Conservation (phyloP, 179 eudicot species). For the Dionaea muscipula region DNA sequence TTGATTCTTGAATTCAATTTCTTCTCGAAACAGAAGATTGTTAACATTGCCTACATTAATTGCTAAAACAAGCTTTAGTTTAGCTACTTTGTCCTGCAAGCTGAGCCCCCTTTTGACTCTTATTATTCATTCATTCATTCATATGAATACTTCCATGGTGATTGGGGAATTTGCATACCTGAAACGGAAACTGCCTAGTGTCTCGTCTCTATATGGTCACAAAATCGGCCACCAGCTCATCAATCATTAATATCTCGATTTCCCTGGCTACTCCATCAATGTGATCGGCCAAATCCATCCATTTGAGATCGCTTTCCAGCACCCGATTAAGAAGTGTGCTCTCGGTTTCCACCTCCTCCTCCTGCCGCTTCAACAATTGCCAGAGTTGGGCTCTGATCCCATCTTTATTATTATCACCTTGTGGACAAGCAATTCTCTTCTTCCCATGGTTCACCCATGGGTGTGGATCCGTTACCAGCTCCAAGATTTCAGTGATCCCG, state of each 20-base stretch:
- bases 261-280: slow-evolving; percentile 19
- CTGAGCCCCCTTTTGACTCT: too few relatives aligned
- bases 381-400: slow-evolving; percentile 30
- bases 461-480: slow-evolving; percentile 20
- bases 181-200: too few relatives aligned
- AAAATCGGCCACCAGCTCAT: slow-evolving; percentile 23
- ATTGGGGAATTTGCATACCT: too few relatives aligned
- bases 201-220: neutral
- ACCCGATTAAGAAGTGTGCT: slow-evolving; percentile 5
- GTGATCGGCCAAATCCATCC: slow-evolving; percentile 22
- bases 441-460: slow-evolving; percentile 25
- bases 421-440: slow-evolving; percentile 7
- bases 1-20: too few relatives aligned
- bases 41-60: too few relatives aligned
- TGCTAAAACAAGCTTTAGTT: too few relatives aligned
- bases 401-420: slow-evolving; percentile 21
- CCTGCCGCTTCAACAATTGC: slow-evolving; percentile 27
- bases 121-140: too few relatives aligned
- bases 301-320: slow-evolving; percentile 18
- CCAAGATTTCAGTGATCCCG: slow-evolving; percentile 29
- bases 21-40: too few relatives aligned
- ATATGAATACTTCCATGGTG: too few relatives aligned
- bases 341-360: slow-evolving; percentile 16
- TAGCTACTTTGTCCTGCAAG: too few relatives aligned
- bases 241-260: slow-evolving; percentile 21